Percentiles rank a stretch among this genome's conserved stretches.
Evolutionary conservation across 2,329 filamentous ascomycete species (phyloP).

Genomic region (Epichloe glyceriae): DNA sequence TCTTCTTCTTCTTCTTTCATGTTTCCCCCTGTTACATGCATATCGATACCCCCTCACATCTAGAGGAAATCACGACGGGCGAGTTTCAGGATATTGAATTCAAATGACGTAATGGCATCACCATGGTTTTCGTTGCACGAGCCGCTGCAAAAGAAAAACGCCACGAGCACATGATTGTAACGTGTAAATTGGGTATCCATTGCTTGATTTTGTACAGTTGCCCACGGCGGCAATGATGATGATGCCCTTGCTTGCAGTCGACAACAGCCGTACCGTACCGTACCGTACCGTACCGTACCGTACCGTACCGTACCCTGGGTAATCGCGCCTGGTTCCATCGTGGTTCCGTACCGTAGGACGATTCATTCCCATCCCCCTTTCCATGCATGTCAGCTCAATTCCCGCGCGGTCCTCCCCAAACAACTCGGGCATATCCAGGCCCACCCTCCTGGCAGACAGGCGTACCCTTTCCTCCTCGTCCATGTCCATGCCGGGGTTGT

Average conservation of each 20-base stretch:
- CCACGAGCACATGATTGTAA: not conserved
- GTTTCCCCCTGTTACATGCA: no score
- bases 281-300: no score
- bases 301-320: no score
- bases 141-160: not conserved
- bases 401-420: conserved; percentile 15
- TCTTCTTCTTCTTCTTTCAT: not conserved
- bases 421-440: conserved; percentile 73
- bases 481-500: conserved; percentile 88
- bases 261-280: no score
- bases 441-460: conserved; percentile 74
- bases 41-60: conserved; percentile 2
- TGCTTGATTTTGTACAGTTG: not conserved
- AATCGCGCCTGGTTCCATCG: not conserved
- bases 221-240: not conserved
- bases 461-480: conserved; percentile 72
- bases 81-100: not conserved
- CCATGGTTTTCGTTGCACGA: no score
- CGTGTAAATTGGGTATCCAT: not conserved
- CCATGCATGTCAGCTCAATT: not conserved
- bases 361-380: no score
- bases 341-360: no score
- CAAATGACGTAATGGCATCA: not conserved
- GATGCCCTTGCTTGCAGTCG: not conserved
- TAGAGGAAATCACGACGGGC: not conserved